Conservation (phyloP, 2,329 filamentous ascomycete species). For the Fusarium anguioides region DNA sequence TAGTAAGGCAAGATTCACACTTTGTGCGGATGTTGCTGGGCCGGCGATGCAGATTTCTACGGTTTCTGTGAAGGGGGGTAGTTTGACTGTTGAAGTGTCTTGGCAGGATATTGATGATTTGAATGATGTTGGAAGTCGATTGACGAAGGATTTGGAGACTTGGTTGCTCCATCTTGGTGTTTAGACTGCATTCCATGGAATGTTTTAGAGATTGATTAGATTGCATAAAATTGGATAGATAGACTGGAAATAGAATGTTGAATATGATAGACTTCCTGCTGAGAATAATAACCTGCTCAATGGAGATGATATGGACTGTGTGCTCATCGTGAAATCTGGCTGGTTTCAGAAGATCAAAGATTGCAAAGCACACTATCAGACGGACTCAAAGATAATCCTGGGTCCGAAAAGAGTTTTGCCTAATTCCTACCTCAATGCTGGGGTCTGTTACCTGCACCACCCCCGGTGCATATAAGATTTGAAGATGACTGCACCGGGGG, state of each 20-base stretch:
- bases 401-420: too few species aligned
- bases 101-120: conserved; percentile 13
- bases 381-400: too few species aligned
- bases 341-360: too few species aligned
- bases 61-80: background rate
- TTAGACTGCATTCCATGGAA: background rate
- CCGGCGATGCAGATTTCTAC: background rate
- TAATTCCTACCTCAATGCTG: too few species aligned
- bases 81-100: background rate
- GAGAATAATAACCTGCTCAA: too few species aligned
- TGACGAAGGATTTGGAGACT: background rate
- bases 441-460: too few species aligned
- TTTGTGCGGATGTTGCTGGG: conserved; percentile 1
- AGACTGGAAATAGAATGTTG: background rate
- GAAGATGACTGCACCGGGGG: too few species aligned
- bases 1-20: background rate
- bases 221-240: background rate
- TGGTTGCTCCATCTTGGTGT: background rate
- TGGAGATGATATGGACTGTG: too few species aligned
- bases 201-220: background rate
- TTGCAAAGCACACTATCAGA: too few species aligned
- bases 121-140: background rate
- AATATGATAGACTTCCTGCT: background rate
- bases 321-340: too few species aligned
- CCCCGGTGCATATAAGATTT: too few species aligned